These are phyloP conservation scores for Kuraishia molischiana DNA, from an alignment of 805 yeast genomes.

Conservation along the genomic window DNA sequence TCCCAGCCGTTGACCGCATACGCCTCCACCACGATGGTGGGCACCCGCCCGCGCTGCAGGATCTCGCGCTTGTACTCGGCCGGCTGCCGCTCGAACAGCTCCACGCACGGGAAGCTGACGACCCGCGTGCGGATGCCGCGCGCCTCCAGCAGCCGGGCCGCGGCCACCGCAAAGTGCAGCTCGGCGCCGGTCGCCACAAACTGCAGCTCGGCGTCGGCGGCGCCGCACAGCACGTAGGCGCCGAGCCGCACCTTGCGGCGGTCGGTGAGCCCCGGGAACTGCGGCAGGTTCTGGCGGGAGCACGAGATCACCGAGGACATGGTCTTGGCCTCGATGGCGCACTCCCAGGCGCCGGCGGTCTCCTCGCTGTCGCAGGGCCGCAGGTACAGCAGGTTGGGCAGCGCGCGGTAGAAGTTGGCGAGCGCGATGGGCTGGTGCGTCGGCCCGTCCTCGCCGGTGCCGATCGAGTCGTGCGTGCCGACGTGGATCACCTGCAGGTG, in stretches of 20 bases:
- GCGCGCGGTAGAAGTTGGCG: constrained; percentile 38
- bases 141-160: constrained; percentile 14
- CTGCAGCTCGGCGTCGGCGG: constrained; percentile 12
- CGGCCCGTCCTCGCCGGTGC: constrained; percentile 51
- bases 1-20: constrained; percentile 26
- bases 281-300: constrained; percentile 19
- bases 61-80: constrained; percentile 16
- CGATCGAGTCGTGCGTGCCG: constrained; percentile 49
- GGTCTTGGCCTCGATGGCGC: constrained; percentile 14
- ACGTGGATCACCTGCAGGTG: constrained; percentile 37
- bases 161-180: constrained; percentile 16
- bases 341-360: constrained; percentile 35
- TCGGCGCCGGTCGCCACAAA: constrained; percentile 22
- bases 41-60: constrained; percentile 15
- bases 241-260: constrained; percentile 15
- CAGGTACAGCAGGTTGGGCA: constrained; percentile 39
- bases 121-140: constrained; percentile 18
- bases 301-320: constrained; percentile 15
- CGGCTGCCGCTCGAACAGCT: constrained; percentile 19
- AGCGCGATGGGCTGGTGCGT: constrained; percentile 49
- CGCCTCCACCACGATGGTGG: constrained; percentile 23
- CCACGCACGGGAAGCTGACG: constrained; percentile 21
- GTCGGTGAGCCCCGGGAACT: constrained; percentile 13
- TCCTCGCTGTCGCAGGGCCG: constrained; percentile 47
- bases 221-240: constrained; percentile 17